These are phyloP conservation scores for Dispira simplex DNA, from an alignment of 192 early-diverging fungal genomes.

Conservation along the genomic window DNA sequence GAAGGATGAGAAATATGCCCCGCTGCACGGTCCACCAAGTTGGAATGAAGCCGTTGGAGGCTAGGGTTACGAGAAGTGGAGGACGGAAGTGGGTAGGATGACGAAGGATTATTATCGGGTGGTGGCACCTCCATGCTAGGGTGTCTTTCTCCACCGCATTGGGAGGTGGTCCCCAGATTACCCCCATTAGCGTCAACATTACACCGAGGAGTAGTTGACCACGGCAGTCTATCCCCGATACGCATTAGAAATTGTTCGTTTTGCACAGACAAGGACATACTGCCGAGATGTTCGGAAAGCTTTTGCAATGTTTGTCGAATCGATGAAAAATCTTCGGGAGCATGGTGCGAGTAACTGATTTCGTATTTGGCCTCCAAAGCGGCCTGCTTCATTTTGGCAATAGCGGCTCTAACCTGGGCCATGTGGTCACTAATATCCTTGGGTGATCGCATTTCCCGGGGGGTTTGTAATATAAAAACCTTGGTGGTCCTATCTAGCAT, in stretches of 20 bases:
- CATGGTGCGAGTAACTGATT: not conserved
- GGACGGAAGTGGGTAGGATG: too few relatives aligned
- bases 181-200: too few relatives aligned
- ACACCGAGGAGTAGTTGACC: too few relatives aligned
- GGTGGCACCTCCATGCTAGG: too few relatives aligned
- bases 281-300: not conserved
- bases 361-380: constrained; percentile 4
- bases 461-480: not conserved
- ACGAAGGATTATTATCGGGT: too few relatives aligned
- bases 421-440: not conserved
- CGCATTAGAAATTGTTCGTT: not conserved
- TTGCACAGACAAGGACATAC: not conserved
- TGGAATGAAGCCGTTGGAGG: too few relatives aligned
- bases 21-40: too few relatives aligned
- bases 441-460: not conserved
- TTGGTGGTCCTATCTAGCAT: not conserved
- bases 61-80: too few relatives aligned
- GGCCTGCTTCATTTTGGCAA: not conserved
- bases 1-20: not conserved
- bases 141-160: too few relatives aligned
- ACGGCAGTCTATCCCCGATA: too few relatives aligned
- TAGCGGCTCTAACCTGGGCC: not conserved
- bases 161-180: too few relatives aligned
- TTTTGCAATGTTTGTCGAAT: constrained; percentile 1
- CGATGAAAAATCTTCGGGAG: constrained; percentile 1